Percentiles rank a stretch among this genome's conserved stretches.
Evolutionary conservation across 176 grass and related monocot species (phyloP).

Genomic region (Urochloa ruziziensis): DNA sequence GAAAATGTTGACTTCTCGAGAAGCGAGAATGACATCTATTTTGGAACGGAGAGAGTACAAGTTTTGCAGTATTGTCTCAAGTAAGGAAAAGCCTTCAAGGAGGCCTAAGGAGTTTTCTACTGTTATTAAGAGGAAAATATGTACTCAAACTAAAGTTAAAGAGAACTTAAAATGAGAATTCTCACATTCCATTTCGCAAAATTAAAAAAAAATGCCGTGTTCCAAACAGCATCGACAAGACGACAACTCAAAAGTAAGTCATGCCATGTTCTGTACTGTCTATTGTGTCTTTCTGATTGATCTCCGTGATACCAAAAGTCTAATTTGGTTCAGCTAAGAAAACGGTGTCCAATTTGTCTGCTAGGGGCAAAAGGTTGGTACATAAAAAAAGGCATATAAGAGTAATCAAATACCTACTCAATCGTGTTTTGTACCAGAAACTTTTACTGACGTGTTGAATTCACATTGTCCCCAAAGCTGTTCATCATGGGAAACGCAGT

Average conservation of each 20-base stretch:
- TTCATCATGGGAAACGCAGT: neutral
- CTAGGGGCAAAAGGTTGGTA: neutral
- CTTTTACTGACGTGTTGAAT: slow-evolving; percentile 7
- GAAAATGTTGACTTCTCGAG: too few relatives aligned
- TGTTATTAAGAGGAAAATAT: neutral
- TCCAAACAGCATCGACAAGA: neutral
- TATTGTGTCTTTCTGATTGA: neutral
- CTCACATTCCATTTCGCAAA: neutral
- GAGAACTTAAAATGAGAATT: neutral
- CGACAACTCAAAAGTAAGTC: neutral
- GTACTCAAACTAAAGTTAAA: neutral
- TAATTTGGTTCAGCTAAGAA: neutral
- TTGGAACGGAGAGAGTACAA: neutral
- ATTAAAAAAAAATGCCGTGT: neutral
- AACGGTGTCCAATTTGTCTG: neutral
- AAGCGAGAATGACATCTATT: neutral
- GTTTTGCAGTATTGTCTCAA: neutral
- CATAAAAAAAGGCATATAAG: neutral
- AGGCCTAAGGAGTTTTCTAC: neutral
- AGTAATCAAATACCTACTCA: neutral
- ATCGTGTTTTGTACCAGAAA: neutral
- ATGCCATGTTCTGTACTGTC: neutral
- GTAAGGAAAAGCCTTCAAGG: neutral
- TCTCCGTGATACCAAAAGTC: neutral
- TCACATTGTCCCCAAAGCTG: neutral